phyloP scores from a whole-genome alignment of 2,329 filamentous ascomycete species.

The Zasmidium angulare region DNA sequence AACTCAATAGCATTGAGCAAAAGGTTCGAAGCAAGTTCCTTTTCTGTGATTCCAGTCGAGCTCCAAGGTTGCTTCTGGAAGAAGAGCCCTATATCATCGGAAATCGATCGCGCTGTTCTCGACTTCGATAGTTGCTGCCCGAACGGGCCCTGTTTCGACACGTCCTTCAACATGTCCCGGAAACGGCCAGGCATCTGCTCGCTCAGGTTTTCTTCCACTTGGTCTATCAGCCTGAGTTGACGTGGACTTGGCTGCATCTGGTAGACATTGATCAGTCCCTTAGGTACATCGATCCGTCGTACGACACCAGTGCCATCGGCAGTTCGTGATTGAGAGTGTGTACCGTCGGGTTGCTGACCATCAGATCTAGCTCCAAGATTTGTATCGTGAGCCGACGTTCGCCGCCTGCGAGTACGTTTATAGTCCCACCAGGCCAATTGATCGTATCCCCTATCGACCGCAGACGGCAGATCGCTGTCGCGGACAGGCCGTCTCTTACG shows the following conservation, averaged over 20 bases:
- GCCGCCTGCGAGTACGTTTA: neutral
- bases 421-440: constrained; percentile 5
- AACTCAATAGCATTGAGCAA: neutral
- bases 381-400: neutral
- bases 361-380: neutral
- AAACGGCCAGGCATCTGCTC: neutral
- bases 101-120: neutral
- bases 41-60: neutral
- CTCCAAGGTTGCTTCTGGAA: neutral
- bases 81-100: neutral
- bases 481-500: constrained; percentile 6
- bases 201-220: no score
- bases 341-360: no score
- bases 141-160: neutral
- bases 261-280: no score
- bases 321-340: no score
- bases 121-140: neutral
- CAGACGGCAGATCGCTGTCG: constrained; percentile 26
- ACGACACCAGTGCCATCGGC: no score
- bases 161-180: neutral
- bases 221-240: no score
- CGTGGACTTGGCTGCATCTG: no score
- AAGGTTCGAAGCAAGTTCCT: neutral
- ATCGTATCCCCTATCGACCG: constrained; percentile 29
- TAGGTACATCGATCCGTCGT: no score